Conservation (phyloP, 257 asterid species). For the Eucommia ulmoides region DNA sequence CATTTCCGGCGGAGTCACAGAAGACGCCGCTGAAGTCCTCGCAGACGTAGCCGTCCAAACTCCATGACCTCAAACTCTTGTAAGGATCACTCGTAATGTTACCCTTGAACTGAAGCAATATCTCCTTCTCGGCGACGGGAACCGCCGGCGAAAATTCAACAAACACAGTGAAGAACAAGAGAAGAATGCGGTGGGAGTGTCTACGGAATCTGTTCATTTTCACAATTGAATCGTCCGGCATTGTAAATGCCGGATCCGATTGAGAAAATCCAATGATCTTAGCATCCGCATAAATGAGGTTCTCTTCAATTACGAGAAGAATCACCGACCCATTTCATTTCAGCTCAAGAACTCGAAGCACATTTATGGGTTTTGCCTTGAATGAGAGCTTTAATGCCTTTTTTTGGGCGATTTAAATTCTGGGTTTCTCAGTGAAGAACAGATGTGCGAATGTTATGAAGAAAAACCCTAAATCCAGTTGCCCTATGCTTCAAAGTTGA, state of each 20-base stretch:
- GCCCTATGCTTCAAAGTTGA: constrained; percentile 8
- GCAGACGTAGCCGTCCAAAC: constrained; percentile 43
- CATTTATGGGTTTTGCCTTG: constrained; percentile 16
- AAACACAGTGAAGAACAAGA: constrained; percentile 32
- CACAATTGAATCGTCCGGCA: constrained; percentile 44
- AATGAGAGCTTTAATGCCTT: background rate
- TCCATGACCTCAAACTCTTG: constrained; percentile 64
- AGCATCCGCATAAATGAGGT: constrained; percentile 13
- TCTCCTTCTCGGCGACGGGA: constrained; percentile 72
- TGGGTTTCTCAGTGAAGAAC: constrained; percentile 11
- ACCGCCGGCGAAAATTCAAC: constrained; percentile 28
- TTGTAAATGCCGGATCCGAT: constrained; percentile 54
- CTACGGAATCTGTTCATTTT: constrained; percentile 71
- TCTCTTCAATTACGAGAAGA: constrained; percentile 8
- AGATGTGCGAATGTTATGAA: constrained; percentile 5
- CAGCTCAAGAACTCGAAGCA: constrained; percentile 19
- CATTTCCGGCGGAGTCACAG: constrained; percentile 74
- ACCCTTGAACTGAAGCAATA: constrained; percentile 82
- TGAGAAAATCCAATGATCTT: constrained; percentile 21
- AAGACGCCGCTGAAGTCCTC: constrained; percentile 52
- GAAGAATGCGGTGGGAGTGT: constrained; percentile 25
- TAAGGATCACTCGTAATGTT: constrained; percentile 76
- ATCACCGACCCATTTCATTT: constrained; percentile 8
- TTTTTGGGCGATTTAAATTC: constrained; percentile 11
- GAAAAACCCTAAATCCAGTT: background rate